These are phyloP conservation scores for Coemansia sp. DNA, from an alignment of 192 early-diverging fungal genomes.

Conservation along the genomic window DNA sequence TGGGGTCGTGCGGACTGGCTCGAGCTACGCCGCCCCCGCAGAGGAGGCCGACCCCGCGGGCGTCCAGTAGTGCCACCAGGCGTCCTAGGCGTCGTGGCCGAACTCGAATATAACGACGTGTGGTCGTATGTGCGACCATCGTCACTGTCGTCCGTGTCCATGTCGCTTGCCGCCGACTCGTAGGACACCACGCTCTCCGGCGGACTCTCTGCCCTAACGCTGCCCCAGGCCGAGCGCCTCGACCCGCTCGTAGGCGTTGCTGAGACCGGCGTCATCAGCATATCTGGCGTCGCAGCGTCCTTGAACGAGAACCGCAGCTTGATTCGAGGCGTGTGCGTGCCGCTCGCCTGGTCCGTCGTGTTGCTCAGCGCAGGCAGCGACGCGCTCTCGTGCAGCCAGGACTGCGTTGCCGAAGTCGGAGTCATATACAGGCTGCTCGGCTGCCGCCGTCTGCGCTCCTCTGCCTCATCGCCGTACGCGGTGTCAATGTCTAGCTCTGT, in stretches of 20 bases:
- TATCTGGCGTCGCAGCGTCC: not conserved
- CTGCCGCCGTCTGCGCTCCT: not conserved
- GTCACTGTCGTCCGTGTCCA: slow-evolving; percentile 37
- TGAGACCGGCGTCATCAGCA: slow-evolving; percentile 3
- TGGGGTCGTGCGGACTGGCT: slow-evolving; percentile 7
- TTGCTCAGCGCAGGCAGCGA: not conserved
- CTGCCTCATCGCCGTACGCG: not conserved
- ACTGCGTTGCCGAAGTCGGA: not conserved
- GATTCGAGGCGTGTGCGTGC: slow-evolving; percentile 29
- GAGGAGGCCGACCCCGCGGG: slow-evolving; percentile 39
- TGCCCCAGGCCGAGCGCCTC: slow-evolving; percentile 6
- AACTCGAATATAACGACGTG: not conserved
- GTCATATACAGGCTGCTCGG: slow-evolving; percentile 1
- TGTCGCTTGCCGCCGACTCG: slow-evolving; percentile 25
- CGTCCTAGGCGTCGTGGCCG: not conserved
- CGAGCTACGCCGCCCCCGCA: slow-evolving; percentile 27
- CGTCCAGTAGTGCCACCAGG: slow-evolving; percentile 4
- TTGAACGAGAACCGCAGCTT: slow-evolving; percentile 45
- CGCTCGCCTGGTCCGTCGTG: slow-evolving; percentile 2
- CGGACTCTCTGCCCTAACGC: slow-evolving; percentile 16
- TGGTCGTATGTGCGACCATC: slow-evolving; percentile 28
- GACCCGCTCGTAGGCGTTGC: slow-evolving; percentile 1
- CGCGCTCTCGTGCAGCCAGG: slow-evolving; percentile 4
- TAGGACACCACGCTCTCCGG: slow-evolving; percentile 17
- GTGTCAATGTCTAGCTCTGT: slow-evolving; percentile 5